A percentile compares a stretch with the other conserved stretches of the same genome.
phyloP scores from a whole-genome alignment of 768 basidiomycete species.

The Suillus variegatus region DNA sequence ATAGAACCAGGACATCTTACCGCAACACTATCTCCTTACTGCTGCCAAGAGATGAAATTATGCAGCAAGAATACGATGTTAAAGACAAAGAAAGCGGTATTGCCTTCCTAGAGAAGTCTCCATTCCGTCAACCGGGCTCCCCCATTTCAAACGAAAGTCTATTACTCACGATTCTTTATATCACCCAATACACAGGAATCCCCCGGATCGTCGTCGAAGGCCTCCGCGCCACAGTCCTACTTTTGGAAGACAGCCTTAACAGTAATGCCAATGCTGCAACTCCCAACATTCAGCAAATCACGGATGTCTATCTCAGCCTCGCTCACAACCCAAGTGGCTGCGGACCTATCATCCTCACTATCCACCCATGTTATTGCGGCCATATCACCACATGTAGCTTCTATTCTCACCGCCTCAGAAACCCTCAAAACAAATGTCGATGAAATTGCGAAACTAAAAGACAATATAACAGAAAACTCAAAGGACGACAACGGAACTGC shows the following conservation, averaged over 20 bases:
- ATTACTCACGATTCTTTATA: not conserved
- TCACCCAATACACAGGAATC: not conserved
- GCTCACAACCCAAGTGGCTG: too few species aligned
- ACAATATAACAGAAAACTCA: too few species aligned
- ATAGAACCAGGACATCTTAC: not conserved
- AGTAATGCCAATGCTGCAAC: too few species aligned
- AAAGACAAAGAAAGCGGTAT: not conserved
- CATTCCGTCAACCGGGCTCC: not conserved
- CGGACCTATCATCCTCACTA: too few species aligned
- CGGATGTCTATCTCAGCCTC: not conserved
- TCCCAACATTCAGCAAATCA: too few species aligned
- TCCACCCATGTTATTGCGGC: not conserved
- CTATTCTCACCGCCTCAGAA: not conserved
- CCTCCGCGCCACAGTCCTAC: not conserved
- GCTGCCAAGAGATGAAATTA: not conserved
- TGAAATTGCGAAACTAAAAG: not conserved
- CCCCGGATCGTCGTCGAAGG: not conserved
- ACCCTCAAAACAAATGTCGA: not conserved
- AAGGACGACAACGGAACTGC: too few species aligned
- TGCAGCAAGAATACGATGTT: not conserved
- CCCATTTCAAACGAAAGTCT: not conserved
- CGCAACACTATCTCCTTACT: not conserved
- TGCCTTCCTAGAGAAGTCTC: not conserved
- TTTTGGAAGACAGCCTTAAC: not conserved
- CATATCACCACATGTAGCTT: not conserved